These are phyloP conservation scores for Periconia sp. DNA, from an alignment of 2,329 filamentous ascomycete species.

Conservation along the genomic window DNA sequence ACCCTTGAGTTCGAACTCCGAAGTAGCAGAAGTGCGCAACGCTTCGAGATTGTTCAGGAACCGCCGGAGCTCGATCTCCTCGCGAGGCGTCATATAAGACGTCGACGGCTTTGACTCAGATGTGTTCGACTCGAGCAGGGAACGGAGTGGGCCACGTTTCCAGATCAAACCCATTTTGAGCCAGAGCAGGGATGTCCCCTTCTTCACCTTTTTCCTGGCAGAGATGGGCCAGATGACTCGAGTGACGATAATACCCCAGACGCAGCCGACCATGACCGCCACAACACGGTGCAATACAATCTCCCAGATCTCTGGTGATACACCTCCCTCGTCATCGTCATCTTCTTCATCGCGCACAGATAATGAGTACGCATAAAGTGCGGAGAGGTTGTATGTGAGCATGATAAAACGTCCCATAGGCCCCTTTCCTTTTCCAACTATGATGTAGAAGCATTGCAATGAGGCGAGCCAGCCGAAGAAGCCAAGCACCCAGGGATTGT, in stretches of 20 bases:
- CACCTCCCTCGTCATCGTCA: constrained; percentile 87
- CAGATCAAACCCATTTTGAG: constrained; percentile 94
- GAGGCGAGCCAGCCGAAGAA: constrained; percentile 83
- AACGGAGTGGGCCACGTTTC: constrained; percentile 87
- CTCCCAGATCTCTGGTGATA: constrained; percentile 81
- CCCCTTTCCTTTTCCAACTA: constrained; percentile 80
- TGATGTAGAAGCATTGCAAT: constrained; percentile 87
- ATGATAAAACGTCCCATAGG: constrained; percentile 93
- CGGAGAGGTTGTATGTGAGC: constrained; percentile 93
- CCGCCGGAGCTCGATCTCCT: constrained; percentile 85
- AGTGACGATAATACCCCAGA: constrained; percentile 93
- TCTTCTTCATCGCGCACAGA: constrained; percentile 79
- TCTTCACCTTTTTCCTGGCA: constrained; percentile 83
- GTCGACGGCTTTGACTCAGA: constrained; percentile 9
- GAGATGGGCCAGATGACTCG: constrained; percentile 93
- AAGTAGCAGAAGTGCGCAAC: constrained; percentile 74
- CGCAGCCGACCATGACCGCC: constrained; percentile 81
- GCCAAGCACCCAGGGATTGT: constrained; percentile 76
- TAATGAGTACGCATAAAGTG: constrained; percentile 91
- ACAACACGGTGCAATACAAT: constrained; percentile 89
- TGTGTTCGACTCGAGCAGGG: constrained; percentile 58
- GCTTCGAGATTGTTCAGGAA: constrained; percentile 76
- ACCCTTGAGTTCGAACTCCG: constrained; percentile 86
- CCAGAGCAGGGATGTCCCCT: constrained; percentile 89
- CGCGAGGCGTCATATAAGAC: constrained; percentile 84